These are phyloP conservation scores for Wickerhamomyces strasburgensis DNA, from an alignment of 805 yeast genomes.

Conservation along the genomic window DNA sequence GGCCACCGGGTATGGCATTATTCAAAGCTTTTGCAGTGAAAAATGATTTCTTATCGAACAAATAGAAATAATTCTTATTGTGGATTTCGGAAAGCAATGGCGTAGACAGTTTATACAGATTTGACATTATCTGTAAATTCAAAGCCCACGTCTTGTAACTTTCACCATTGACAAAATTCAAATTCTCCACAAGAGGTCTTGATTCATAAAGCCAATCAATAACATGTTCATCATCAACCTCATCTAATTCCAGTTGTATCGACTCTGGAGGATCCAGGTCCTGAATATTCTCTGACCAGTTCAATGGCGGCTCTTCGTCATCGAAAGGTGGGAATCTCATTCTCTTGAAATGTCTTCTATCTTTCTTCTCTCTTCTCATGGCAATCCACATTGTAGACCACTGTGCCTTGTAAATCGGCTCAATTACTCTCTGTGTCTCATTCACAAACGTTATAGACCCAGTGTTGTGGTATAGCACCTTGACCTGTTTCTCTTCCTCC, in stretches of 20 bases:
- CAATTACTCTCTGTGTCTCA: conserved; percentile 87
- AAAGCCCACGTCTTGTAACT: conserved; percentile 73
- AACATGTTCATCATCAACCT: conserved; percentile 54
- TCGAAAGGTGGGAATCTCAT: conserved; percentile 95
- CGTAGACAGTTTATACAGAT: conserved; percentile 60
- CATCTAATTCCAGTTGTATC: conserved; percentile 60
- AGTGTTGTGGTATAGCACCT: conserved; percentile 80
- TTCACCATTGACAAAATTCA: conserved; percentile 60
- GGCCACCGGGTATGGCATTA: conserved; percentile 89
- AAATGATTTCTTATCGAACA: conserved; percentile 76
- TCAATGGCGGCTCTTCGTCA: conserved; percentile 92
- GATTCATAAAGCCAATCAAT: conserved; percentile 79
- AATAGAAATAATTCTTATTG: conserved; percentile 51
- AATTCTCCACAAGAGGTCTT: conserved; percentile 61
- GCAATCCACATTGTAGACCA: conserved; percentile 93
- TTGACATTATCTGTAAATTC: conserved; percentile 55
- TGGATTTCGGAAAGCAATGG: conserved; percentile 59
- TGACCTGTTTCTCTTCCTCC: conserved; percentile 84
- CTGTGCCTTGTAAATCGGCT: conserved; percentile 87
- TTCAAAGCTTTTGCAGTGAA: conserved; percentile 89
- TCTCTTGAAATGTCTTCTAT: conserved; percentile 82
- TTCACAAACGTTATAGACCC: conserved; percentile 96
- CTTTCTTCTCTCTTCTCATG: conserved; percentile 93
- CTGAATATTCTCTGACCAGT: conserved; percentile 76
- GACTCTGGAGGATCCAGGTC: conserved; percentile 70